Conservation (phyloP, 345 rosid species). For the Rhodomyrtus tomentosa region DNA sequence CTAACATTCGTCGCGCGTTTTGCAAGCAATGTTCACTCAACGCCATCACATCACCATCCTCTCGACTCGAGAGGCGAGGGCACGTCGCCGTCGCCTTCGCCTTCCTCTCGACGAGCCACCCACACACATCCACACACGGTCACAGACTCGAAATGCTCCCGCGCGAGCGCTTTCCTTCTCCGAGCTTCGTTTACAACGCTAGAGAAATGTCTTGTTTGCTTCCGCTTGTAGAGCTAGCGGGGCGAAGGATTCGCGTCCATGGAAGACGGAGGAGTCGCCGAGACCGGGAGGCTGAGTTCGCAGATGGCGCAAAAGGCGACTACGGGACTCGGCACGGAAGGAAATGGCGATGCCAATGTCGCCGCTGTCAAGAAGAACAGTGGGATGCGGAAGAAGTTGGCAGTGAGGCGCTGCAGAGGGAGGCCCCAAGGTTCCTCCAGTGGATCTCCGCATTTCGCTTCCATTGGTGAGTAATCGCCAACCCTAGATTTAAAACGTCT, state of each 20-base stretch:
- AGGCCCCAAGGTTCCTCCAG: slow-evolving; percentile 25
- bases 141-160: neutral
- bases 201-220: neutral
- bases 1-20: neutral
- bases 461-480: neutral
- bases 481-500: neutral
- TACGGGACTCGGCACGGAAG: neutral
- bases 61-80: neutral
- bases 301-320: neutral
- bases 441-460: neutral
- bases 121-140: neutral
- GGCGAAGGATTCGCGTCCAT: neutral
- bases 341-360: neutral
- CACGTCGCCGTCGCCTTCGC: too few species aligned
- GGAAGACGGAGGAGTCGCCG: neutral
- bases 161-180: neutral
- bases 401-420: slow-evolving; percentile 15
- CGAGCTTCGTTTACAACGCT: neutral
- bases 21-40: neutral
- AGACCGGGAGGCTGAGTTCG: neutral
- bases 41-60: neutral
- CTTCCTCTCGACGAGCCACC: too few species aligned
- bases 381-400: slow-evolving; percentile 1
- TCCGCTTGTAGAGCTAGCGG: neutral
- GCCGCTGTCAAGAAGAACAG: neutral